These are phyloP conservation scores for Gnetum montanum DNA, from an alignment of 75 land plant genomes.

Conservation along the genomic window DNA sequence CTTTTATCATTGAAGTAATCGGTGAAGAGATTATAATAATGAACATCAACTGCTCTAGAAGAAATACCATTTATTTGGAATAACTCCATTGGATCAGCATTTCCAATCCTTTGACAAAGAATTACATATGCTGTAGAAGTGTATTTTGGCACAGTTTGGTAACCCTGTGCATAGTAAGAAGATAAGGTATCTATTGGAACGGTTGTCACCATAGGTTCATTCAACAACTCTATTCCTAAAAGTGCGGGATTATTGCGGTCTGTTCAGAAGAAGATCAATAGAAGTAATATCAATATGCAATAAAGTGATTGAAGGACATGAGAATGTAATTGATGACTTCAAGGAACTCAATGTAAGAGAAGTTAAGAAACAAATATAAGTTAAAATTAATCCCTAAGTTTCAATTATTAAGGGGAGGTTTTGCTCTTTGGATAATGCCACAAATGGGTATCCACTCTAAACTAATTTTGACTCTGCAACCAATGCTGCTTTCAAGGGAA, in stretches of 20 bases:
- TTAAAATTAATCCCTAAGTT: neutral
- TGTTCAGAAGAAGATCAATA: conserved; percentile 2
- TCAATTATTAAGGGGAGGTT: too few species aligned
- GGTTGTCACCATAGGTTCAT: conserved; percentile 42
- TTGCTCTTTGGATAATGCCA: too few species aligned
- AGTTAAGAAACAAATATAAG: neutral
- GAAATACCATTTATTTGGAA: conserved; percentile 23
- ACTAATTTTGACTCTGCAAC: too few species aligned
- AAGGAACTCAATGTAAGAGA: neutral
- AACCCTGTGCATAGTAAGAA: conserved; percentile 43
- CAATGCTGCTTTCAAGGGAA: too few species aligned
- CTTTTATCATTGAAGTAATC: conserved; percentile 23
- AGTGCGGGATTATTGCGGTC: conserved; percentile 32
- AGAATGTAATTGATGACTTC: neutral
- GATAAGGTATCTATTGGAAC: conserved; percentile 36
- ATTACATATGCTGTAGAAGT: conserved; percentile 56
- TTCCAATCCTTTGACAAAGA: conserved; percentile 68
- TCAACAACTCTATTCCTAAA: conserved; percentile 47
- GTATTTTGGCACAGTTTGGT: conserved; percentile 41
- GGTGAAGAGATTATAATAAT: conserved; percentile 78
- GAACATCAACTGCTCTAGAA: conserved; percentile 53
- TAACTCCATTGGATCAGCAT: conserved; percentile 56
- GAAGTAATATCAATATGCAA: neutral
- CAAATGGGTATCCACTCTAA: too few species aligned
- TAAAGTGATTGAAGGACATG: neutral